Base-by-base conservation (phyloP, 1,139 yeast genomes). In the Suhomyces bribrorum region DNA sequence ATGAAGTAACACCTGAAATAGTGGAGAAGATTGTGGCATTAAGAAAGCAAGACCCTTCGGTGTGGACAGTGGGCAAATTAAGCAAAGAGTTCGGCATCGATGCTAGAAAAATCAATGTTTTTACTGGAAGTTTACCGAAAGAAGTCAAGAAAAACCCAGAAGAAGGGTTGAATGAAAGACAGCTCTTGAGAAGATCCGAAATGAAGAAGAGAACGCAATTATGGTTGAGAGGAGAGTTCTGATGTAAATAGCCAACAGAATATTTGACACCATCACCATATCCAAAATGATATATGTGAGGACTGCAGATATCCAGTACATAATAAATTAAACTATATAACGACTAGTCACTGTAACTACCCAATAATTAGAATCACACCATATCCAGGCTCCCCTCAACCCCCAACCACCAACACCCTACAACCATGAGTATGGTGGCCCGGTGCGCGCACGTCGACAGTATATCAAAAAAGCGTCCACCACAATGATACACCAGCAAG, bases 1-100 rank as follows among this genome's bases (percentile, higher is more conserved):
- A 86, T 57, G 75, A 78, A 38, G 66, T 88, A 45, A 76, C 81
- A 2, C 79, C 81, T 9, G 78, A 73, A 20, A 79, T 82, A 11
- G 81, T 85, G 11, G 59, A 56, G 26, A 81, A 86, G 60, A 83
- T 90, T 44, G 77, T 73, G 49, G 52, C 64, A 31, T 67, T 87
- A 53, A 79, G 97, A 61, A 49, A 58, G 14, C 61, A 70, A 33
- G 82, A 88, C 47, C 92, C 92, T 0, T 65, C 60, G 25, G 64
- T 61, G 40, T 81, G 88, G 81, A 80, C 92, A 13, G 75, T 89
- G 49, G 74, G 77, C 43, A 78, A 75, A 20, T 70, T 90, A 43
- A 88, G 89, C 22, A 69, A 73, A 44, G 74, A 83, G 59, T 90
- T 77, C 55, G 66, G 57, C 24, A 58, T 70, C n/a, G 57, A 57